Evolutionary conservation across 202 grass and related monocot genomes (phyloP).

Genomic region (Setaria italica): DNA sequence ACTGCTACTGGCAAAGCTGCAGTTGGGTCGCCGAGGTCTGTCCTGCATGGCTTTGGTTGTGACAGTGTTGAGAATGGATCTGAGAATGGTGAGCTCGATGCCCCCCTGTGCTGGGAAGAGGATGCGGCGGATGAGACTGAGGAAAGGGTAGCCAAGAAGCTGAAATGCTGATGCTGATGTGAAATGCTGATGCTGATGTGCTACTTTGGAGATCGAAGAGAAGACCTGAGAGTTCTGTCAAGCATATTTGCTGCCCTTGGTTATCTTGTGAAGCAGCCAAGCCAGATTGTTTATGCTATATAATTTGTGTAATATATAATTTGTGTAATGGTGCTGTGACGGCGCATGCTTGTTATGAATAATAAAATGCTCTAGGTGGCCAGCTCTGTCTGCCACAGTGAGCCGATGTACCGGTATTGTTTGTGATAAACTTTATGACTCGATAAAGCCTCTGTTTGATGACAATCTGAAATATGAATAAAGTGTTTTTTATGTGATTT

Average conservation of each 20-base stretch:
- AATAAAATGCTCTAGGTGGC: slow-evolving; percentile 48
- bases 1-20: neutral
- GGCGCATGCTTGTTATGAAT: slow-evolving; percentile 23
- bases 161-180: slow-evolving; percentile 49
- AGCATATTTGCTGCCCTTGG: neutral
- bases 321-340: slow-evolving; percentile 35
- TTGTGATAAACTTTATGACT: slow-evolving; percentile 8
- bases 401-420: slow-evolving; percentile 36
- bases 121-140: slow-evolving; percentile 46
- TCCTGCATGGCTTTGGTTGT: slow-evolving; percentile 53
- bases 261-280: slow-evolving; percentile 47
- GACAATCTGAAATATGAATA: neutral
- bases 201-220: slow-evolving; percentile 15
- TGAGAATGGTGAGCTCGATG: neutral
- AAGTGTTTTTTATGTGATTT: neutral
- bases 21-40: slow-evolving; percentile 46
- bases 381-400: slow-evolving; percentile 54
- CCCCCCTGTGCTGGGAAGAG: slow-evolving; percentile 48
- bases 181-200: slow-evolving; percentile 47
- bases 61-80: slow-evolving; percentile 19
- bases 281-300: slow-evolving; percentile 36
- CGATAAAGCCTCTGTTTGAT: neutral
- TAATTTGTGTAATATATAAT: slow-evolving; percentile 8
- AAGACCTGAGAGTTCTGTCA: neutral
- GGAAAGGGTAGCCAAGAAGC: slow-evolving; percentile 48